A percentile compares a stretch with the other conserved stretches of the same genome.
These are phyloP conservation scores for Komagataea norvegica DNA, from an alignment of 1,139 yeast species.

Conservation along the genomic window DNA sequence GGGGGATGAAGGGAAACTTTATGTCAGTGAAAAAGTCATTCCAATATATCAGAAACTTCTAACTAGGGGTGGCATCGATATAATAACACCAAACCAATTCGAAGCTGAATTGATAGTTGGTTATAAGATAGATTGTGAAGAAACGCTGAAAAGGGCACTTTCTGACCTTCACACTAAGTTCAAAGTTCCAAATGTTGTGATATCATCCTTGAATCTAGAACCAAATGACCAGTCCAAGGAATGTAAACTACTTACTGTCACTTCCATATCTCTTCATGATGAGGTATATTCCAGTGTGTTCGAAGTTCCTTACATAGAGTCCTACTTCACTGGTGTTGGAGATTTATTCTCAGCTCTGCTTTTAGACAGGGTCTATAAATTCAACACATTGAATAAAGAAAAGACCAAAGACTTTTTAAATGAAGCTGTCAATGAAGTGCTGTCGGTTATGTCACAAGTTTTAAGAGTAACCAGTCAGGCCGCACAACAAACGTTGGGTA, in stretches of 20 bases:
- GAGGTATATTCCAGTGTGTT: constrained; percentile 27
- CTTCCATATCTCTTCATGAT: constrained; percentile 13
- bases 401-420: constrained; percentile 10
- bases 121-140: constrained; percentile 34
- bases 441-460: constrained; percentile 24
- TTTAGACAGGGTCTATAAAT: constrained; percentile 41
- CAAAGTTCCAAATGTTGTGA: constrained; percentile 43
- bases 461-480: constrained; percentile 20
- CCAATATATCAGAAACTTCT: constrained; percentile 46
- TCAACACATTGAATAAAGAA: background rate
- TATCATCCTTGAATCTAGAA: constrained; percentile 36
- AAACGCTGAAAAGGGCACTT: constrained; percentile 39
- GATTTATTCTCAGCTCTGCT: constrained; percentile 63
- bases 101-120: constrained; percentile 59
- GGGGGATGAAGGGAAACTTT: constrained; percentile 69
- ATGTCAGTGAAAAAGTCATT: constrained; percentile 55
- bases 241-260: constrained; percentile 13
- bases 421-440: constrained; percentile 22
- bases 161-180: constrained; percentile 37
- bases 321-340: constrained; percentile 73
- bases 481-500: constrained; percentile 25
- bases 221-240: constrained; percentile 5
- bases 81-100: constrained; percentile 70
- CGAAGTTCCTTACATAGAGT: constrained; percentile 50
- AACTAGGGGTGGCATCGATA: constrained; percentile 40